phyloP scores from a whole-genome alignment of 2,329 filamentous ascomycete species.

The Stromatinia cepivora region DNA sequence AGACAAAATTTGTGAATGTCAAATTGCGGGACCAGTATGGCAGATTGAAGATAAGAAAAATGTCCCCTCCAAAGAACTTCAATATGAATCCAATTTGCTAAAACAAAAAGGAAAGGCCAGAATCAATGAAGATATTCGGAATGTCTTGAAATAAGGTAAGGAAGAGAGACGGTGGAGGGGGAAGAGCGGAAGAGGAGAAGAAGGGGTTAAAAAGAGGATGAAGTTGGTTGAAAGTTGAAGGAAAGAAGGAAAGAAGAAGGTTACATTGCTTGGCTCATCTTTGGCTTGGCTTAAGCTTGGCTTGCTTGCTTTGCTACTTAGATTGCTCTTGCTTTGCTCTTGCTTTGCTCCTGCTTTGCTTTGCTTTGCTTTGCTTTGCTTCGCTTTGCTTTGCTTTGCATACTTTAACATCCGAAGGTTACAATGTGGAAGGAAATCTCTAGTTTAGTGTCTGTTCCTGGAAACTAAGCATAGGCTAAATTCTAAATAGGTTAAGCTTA shows the following conservation, averaged over 20 bases:
- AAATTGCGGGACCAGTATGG: slow-evolving; percentile 1
- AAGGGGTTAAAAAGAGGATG: slow-evolving; percentile 3
- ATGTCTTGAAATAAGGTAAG: background rate
- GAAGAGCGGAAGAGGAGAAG: background rate
- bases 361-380: background rate
- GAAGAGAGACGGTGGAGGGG: background rate
- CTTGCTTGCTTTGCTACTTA: background rate
- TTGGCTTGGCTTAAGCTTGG: background rate
- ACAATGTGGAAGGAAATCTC: background rate
- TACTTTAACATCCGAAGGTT: background rate
- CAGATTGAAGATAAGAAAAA: slow-evolving; percentile 5
- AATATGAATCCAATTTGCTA: slow-evolving; percentile 13
- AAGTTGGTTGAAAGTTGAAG: too few relatives aligned
- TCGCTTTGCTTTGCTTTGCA: background rate
- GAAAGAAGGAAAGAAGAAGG: background rate
- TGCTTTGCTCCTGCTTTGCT: background rate
- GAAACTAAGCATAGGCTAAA: background rate
- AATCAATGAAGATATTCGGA: background rate
- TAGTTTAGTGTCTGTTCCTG: background rate
- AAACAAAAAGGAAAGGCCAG: background rate
- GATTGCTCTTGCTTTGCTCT: background rate
- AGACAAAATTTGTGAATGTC: slow-evolving; percentile 2
- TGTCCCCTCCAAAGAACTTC: background rate
- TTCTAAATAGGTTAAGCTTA: background rate
- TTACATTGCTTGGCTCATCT: background rate